These are phyloP conservation scores for Solanum appendiculatum DNA, from an alignment of 257 asterid species.

Conservation along the genomic window DNA sequence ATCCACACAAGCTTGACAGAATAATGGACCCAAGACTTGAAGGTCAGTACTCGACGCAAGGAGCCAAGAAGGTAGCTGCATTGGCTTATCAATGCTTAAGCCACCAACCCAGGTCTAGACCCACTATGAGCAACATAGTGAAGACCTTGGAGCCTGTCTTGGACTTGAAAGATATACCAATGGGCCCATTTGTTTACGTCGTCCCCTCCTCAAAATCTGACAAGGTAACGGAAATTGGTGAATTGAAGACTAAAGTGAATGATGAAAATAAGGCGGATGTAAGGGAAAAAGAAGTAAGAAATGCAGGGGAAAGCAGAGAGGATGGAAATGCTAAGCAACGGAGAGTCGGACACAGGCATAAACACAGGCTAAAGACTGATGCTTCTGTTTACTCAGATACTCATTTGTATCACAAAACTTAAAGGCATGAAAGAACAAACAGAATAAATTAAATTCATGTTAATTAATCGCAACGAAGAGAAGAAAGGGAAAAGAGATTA, in stretches of 20 bases:
- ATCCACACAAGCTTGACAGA: slow-evolving; percentile 44
- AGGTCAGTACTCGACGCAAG: slow-evolving; percentile 56
- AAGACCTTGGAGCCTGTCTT: slow-evolving; percentile 38
- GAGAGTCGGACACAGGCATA: slow-evolving; percentile 36
- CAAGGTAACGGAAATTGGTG: background rate
- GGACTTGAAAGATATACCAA: slow-evolving; percentile 31
- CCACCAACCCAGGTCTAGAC: slow-evolving; percentile 48
- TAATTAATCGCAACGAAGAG: background rate
- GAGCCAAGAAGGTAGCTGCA: slow-evolving; percentile 60
- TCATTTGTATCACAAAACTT: slow-evolving; percentile 17
- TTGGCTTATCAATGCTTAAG: slow-evolving; percentile 59
- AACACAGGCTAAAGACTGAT: slow-evolving; percentile 23
- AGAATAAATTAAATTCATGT: background rate
- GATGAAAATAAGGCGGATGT: slow-evolving; percentile 1
- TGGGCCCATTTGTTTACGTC: slow-evolving; percentile 43
- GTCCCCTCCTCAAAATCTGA: slow-evolving; percentile 21
- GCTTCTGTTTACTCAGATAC: slow-evolving; percentile 42
- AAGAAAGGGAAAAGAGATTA: background rate
- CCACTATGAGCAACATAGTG: slow-evolving; percentile 55
- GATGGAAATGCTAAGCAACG: background rate
- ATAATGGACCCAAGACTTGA: slow-evolving; percentile 66
- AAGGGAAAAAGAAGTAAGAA: background rate
- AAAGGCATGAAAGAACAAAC: slow-evolving; percentile 9
- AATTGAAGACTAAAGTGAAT: background rate
- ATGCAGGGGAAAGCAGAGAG: background rate